phyloP scores from a whole-genome alignment of 139 green algal species.

The Parachlorella kessleri region DNA sequence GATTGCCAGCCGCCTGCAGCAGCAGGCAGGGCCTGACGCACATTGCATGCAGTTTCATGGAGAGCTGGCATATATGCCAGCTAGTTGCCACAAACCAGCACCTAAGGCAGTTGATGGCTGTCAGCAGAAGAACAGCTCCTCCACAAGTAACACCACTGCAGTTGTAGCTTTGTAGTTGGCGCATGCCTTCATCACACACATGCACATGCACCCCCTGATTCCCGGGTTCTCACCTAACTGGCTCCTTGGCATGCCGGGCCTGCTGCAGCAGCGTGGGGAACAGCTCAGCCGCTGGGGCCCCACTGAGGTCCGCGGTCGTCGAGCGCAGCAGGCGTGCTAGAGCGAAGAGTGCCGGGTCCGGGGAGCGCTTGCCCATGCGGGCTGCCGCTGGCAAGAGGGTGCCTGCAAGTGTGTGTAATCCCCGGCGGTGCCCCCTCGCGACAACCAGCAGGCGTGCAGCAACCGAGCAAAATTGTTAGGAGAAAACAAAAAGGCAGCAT shows the following conservation, averaged over 20 bases:
- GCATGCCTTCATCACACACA: no score
- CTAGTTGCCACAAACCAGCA: no score
- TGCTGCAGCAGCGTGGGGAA: constrained; percentile 61
- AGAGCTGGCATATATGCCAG: no score
- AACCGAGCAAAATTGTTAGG: background rate
- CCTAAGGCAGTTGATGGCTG: no score
- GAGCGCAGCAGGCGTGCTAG: constrained; percentile 33
- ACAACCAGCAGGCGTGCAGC: background rate
- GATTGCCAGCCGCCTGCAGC: constrained; percentile 35
- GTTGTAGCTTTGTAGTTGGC: no score
- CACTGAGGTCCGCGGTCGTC: constrained; percentile 52
- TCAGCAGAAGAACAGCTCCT: no score
- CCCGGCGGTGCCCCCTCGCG: background rate
- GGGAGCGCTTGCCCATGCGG: constrained; percentile 68
- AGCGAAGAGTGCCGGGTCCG: constrained; percentile 65
- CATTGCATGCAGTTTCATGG: no score
- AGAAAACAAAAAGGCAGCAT: background rate
- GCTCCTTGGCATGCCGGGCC: constrained; percentile 64
- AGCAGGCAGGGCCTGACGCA: no score
- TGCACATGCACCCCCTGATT: no score
- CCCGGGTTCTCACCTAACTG: constrained; percentile 33
- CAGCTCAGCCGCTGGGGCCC: constrained; percentile 36
- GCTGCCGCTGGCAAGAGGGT: constrained; percentile 62
- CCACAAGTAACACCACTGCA: no score
- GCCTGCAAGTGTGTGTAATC: background rate